phyloP scores from a whole-genome alignment of 208 protist genomes.

The Leishmania mexicana region DNA sequence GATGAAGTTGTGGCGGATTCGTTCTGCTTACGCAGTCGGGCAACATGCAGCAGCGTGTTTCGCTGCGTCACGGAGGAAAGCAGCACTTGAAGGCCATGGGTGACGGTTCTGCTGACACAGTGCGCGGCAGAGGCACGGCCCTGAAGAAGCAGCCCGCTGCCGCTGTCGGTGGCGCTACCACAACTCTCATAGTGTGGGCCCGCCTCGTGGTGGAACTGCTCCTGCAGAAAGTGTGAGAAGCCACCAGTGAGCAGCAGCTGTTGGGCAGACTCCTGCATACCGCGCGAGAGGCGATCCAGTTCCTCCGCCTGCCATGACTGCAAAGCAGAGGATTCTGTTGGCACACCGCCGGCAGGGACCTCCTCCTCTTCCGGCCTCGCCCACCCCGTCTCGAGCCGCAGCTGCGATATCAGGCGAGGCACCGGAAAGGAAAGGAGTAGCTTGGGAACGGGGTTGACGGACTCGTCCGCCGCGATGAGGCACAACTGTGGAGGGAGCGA shows the following conservation, averaged over 20 bases:
- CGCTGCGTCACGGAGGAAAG: constrained; percentile 10
- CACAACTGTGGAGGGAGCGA: constrained; percentile 22
- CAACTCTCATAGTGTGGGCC: neutral
- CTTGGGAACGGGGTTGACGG: constrained; percentile 45
- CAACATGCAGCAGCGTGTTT: constrained; percentile 10
- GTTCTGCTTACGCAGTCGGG: constrained; percentile 1
- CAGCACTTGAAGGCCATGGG: constrained; percentile 11
- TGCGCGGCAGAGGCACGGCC: neutral
- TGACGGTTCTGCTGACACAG: constrained; percentile 4
- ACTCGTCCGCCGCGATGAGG: constrained; percentile 29
- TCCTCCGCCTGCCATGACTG: constrained; percentile 10
- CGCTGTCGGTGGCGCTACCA: neutral
- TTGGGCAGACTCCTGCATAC: constrained; percentile 42
- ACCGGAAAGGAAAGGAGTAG: constrained; percentile 58
- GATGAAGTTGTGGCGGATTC: neutral
- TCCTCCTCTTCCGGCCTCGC: constrained; percentile 8
- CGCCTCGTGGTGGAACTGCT: constrained; percentile 45
- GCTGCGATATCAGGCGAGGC: constrained; percentile 33
- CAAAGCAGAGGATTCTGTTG: neutral
- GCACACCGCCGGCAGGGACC: neutral
- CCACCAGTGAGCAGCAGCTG: constrained; percentile 33
- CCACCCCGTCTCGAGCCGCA: constrained; percentile 26
- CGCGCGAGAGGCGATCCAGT: constrained; percentile 26
- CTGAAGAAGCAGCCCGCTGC: neutral
- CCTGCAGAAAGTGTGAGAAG: constrained; percentile 44